Percentiles rank a stretch among this genome's conserved stretches.
These are phyloP conservation scores for Botryotinia globosa DNA, from an alignment of 2,329 filamentous ascomycete species.

Conservation along the genomic window DNA sequence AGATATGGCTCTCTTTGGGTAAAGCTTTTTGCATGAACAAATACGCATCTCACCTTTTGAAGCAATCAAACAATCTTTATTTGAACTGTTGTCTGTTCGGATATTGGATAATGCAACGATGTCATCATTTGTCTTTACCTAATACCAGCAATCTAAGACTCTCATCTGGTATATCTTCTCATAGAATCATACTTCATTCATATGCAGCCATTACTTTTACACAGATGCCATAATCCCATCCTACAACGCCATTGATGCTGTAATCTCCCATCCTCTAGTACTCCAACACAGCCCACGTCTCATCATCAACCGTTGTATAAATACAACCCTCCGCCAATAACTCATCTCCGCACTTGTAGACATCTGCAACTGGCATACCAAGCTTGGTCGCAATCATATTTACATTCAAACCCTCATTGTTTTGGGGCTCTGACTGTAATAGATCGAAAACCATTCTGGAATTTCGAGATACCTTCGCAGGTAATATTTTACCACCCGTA, in stretches of 20 bases:
- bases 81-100: background rate
- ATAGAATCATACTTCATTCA: constrained; percentile 11
- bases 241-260: constrained; percentile 27
- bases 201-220: constrained; percentile 1
- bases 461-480: constrained; percentile 47
- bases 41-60: background rate
- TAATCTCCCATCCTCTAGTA: constrained; percentile 42
- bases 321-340: constrained; percentile 70
- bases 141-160: background rate
- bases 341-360: constrained; percentile 77
- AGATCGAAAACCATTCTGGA: constrained; percentile 71
- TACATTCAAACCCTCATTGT: constrained; percentile 80
- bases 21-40: background rate
- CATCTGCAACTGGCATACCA: constrained; percentile 65
- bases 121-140: background rate
- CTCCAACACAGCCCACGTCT: constrained; percentile 85
- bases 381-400: constrained; percentile 69
- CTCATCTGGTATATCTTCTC: background rate
- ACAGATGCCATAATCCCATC: constrained; percentile 14
- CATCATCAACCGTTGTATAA: constrained; percentile 89
- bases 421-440: constrained; percentile 64
- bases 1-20: background rate
- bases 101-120: background rate
- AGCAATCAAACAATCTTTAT: background rate
- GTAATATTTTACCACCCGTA: constrained; percentile 33